These are phyloP conservation scores for Boletellus ananiceps DNA, from an alignment of 768 basidiomycete genomes.

Conservation along the genomic window DNA sequence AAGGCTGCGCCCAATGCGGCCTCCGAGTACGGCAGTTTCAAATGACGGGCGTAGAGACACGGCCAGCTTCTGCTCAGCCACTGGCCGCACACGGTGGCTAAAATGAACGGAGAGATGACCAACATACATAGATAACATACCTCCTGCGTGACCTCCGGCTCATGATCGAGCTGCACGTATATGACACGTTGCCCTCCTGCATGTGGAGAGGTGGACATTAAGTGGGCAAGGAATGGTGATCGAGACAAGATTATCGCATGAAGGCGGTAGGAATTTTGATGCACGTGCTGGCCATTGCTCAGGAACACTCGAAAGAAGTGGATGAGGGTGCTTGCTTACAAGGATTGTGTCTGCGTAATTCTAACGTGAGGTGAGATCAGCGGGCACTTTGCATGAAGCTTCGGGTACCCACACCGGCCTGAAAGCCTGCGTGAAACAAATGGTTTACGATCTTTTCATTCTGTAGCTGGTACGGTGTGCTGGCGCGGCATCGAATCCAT, in stretches of 20 bases:
- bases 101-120: conserved; percentile 27
- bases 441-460: conserved; percentile 77
- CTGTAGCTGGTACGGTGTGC: conserved; percentile 54
- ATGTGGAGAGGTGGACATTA: conserved; percentile 79
- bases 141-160: conserved; percentile 82
- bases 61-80: conserved; percentile 15
- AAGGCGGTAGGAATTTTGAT: conserved; percentile 69
- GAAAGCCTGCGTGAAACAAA: conserved; percentile 75
- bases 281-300: conserved; percentile 52
- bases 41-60: conserved; percentile 15
- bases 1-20: conserved; percentile 18
- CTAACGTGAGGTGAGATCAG: conserved; percentile 36
- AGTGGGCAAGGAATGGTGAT: conserved; percentile 82
- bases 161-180: conserved; percentile 69
- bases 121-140: conserved; percentile 41
- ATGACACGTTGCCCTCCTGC: conserved; percentile 61
- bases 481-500: conserved; percentile 17
- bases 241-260: conserved; percentile 85
- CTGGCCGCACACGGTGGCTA: conserved; percentile 25
- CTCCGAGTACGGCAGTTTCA: conserved; percentile 18
- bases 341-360: conserved; percentile 81
- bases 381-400: conserved; percentile 6
- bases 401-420: conserved; percentile 62
- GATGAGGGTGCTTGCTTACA: conserved; percentile 39
- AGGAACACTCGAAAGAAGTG: conserved; percentile 8